Conservation (phyloP, 2,329 filamentous ascomycete species). For the Thelonectria rubi region DNA sequence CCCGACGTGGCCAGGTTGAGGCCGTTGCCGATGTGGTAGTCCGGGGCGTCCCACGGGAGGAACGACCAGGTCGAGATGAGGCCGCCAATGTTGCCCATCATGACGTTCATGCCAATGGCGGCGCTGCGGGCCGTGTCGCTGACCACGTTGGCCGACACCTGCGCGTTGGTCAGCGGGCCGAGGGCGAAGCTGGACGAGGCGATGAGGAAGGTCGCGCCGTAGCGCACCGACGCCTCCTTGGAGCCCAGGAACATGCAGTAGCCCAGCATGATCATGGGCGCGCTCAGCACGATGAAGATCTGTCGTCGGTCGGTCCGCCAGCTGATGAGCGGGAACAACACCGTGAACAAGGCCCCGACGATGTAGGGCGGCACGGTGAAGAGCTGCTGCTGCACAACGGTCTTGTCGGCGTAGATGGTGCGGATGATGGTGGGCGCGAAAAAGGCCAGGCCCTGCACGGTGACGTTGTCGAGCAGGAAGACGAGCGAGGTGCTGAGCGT, state of each 20-base stretch:
- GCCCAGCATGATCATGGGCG: slow-evolving; percentile 66
- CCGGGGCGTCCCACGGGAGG: slow-evolving; percentile 66
- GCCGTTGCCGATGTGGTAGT: slow-evolving; percentile 54
- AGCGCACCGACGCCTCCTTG: slow-evolving; percentile 55
- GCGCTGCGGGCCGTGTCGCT: slow-evolving; percentile 57
- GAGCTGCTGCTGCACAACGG: slow-evolving; percentile 65
- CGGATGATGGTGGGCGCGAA: slow-evolving; percentile 70
- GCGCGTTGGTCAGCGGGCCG: slow-evolving; percentile 19
- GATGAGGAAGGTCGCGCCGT: slow-evolving; percentile 68
- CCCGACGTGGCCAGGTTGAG: slow-evolving; percentile 53
- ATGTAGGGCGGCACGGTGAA: slow-evolving; percentile 70
- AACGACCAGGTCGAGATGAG: slow-evolving; percentile 71
- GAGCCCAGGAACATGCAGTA: slow-evolving; percentile 70
- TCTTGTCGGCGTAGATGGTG: slow-evolving; percentile 66
- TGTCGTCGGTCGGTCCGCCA: slow-evolving; percentile 62
- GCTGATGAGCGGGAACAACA: slow-evolving; percentile 63
- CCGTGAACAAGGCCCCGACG: slow-evolving; percentile 66
- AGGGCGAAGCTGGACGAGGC: slow-evolving; percentile 2
- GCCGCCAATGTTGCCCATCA: slow-evolving; percentile 59
- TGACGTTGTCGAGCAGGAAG: slow-evolving; percentile 70
- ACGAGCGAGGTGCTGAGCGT: slow-evolving; percentile 61
- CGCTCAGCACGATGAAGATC: slow-evolving; percentile 61
- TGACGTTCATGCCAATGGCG: slow-evolving; percentile 1
- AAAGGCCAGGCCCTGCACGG: slow-evolving; percentile 71
- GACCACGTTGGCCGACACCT: slow-evolving; percentile 59